These are phyloP conservation scores for Poterioochromonas sp. DNA, from an alignment of 352 stramenopile species.

Conservation along the genomic window DNA sequence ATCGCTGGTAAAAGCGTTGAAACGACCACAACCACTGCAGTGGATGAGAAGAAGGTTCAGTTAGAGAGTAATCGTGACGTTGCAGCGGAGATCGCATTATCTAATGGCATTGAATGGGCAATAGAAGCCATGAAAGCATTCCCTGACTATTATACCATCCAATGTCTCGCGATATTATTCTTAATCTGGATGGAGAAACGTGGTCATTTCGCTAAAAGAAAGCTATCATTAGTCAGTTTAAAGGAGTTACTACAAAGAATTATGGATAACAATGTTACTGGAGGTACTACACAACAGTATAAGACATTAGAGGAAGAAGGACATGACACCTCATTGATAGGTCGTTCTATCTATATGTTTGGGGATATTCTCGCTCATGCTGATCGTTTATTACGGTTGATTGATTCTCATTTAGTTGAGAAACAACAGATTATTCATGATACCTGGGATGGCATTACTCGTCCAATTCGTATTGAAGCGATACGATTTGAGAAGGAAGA, in stretches of 20 bases:
- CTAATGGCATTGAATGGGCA: conserved; percentile 19
- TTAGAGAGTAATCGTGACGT: too few species aligned
- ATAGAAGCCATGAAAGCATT: not conserved
- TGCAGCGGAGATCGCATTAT: not conserved
- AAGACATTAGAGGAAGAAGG: not conserved
- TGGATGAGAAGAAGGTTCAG: not conserved
- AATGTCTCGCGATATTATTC: not conserved
- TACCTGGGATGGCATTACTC: not conserved
- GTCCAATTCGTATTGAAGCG: not conserved
- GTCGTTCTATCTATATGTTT: conserved; percentile 2
- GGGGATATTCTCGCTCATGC: not conserved
- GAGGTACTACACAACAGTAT: too few species aligned
- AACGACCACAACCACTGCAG: too few species aligned
- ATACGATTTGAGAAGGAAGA: not conserved
- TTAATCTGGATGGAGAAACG: conserved; percentile 18
- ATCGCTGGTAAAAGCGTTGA: not conserved
- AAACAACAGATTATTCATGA: not conserved
- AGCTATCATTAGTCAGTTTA: not conserved
- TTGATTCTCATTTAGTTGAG: not conserved
- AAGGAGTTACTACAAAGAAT: too few species aligned
- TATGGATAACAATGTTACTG: too few species aligned
- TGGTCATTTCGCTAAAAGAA: not conserved
- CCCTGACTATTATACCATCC: not conserved
- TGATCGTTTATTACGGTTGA: not conserved
- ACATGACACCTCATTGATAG: not conserved